Evolutionary conservation across 805 yeast genomes (phyloP), one percentile per base, ranked within the genome.

Genomic region (Pichia occidentalis): DNA sequence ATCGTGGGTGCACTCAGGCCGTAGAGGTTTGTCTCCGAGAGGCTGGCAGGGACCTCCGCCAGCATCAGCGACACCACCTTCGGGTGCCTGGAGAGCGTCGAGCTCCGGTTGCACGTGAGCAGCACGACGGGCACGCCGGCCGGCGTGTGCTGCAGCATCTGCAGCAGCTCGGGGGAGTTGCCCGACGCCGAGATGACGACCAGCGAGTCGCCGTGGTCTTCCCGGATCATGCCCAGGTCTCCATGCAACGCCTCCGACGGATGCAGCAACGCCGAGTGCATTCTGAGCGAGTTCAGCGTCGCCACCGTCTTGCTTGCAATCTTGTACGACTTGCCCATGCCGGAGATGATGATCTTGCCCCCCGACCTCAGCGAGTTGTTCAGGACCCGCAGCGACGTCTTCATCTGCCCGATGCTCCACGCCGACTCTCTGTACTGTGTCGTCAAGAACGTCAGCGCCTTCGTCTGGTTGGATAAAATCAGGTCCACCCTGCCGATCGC

Each of bases 201-300:
- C 36, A 86, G 44, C 23, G 73, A 63, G 46, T 81, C 85, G 41
- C 70, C 69, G 18, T 68, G 62, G 13, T 68, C 69, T 19, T 70
- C 73, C 35, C 73, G 60, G 7, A 87, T 60, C 26, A 79, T 60
- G 2, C 96, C 96, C 49, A 86, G 67, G 56, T 86, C 96, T 5
- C 96, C 96, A 56, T 86, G 96, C 14, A 87, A 63, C 0, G 95
- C 95, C 44, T 86, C 96, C 4, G 84, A 64, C 0, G 96, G 95
- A 53, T 86, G 95, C 37, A 86, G 61, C 1, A 71, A 49, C 0
- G 76, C 72, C 0, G 95, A 68, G 36, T 75, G 77, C 36, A 86
- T 70, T 22, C 87, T 78, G 41, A 87, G 65, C 0, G 95, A 85
- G 53, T 81, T 84, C 58, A 86, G 63, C 4, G 95, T 86, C 8